Evolutionary conservation across 2,329 filamentous ascomycete species (phyloP).

Genomic region (Fusarium proliferatum): DNA sequence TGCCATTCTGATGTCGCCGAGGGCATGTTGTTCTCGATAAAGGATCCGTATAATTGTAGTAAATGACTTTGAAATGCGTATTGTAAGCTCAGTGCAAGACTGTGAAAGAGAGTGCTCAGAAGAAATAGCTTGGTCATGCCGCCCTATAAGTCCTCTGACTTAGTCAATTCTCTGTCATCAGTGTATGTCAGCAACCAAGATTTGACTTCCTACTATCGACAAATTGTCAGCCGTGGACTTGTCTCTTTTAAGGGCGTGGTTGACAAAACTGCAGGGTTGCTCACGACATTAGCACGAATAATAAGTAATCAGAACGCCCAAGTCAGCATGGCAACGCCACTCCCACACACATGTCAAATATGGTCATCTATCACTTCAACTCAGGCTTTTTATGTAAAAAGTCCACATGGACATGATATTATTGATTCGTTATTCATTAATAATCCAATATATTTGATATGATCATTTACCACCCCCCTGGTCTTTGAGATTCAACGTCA

Average conservation of each 20-base stretch:
- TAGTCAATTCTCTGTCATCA: conserved; percentile 23
- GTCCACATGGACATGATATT: background rate
- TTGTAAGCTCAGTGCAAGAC: conserved; percentile 7
- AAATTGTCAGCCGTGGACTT: conserved; percentile 19
- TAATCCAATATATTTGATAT: conserved; percentile 6
- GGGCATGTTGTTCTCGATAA: conserved; percentile 41
- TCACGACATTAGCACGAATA: conserved; percentile 17
- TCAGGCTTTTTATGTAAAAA: conserved; percentile 1
- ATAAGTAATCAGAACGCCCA: background rate
- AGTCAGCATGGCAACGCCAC: conserved; percentile 2
- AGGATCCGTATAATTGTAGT: conserved; percentile 6
- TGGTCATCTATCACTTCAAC: background rate
- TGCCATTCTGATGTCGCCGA: conserved; percentile 61
- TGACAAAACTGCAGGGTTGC: conserved; percentile 6
- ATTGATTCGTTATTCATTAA: conserved; percentile 31
- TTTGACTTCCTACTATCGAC: conserved; percentile 9
- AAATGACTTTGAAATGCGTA: conserved; percentile 9
- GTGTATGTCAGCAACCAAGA: background rate
- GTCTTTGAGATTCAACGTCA: conserved; percentile 51
- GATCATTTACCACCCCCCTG: conserved; percentile 41
- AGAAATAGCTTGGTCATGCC: conserved; percentile 5
- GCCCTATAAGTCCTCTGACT: background rate
- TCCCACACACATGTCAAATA: background rate
- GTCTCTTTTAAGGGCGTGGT: conserved; percentile 26
- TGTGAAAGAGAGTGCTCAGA: background rate